Evolutionary conservation across 2,329 filamentous ascomycete species (phyloP).

Genomic region (Coniochaeta hoffmannii): DNA sequence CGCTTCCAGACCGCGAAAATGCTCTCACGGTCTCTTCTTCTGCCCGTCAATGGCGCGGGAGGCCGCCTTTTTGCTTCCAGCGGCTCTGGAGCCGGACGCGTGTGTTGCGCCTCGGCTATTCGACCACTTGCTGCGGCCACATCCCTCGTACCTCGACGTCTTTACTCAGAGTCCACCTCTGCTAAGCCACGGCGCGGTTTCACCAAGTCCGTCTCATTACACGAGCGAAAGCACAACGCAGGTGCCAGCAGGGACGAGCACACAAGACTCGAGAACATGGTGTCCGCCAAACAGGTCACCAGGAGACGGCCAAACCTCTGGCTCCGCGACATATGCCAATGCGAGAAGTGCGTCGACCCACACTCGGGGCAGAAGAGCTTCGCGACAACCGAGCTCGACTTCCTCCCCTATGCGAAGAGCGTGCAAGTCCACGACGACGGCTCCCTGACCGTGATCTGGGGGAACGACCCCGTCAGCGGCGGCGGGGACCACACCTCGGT

Average conservation of each 20-base stretch:
- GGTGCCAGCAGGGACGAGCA: too few species aligned
- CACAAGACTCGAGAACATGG: background rate
- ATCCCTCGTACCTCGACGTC: background rate
- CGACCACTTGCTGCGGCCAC: background rate
- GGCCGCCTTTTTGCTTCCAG: background rate
- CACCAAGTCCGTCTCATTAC: too few species aligned
- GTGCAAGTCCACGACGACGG: constrained; percentile 27
- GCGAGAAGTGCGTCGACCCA: constrained; percentile 42
- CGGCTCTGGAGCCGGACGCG: background rate
- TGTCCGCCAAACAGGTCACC: background rate
- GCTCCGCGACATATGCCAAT: constrained; percentile 49
- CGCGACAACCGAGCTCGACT: constrained; percentile 32
- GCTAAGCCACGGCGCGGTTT: background rate
- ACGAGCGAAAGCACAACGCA: too few species aligned
- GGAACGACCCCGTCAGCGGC: constrained; percentile 30
- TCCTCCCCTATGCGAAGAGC: constrained; percentile 21
- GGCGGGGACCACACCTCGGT: constrained; percentile 22
- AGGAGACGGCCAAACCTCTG: constrained; percentile 11
- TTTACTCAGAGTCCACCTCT: background rate
- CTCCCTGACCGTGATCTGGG: constrained; percentile 54
- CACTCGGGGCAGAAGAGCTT: constrained; percentile 54
- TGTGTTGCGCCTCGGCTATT: background rate
- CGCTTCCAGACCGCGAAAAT: background rate
- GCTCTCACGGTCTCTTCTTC: background rate
- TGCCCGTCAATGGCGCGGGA: background rate